Evolutionary conservation across 108 stramenopile species (phyloP), one percentile per base, ranked within the genome.

Genomic region (Nitzschia sp.): DNA sequence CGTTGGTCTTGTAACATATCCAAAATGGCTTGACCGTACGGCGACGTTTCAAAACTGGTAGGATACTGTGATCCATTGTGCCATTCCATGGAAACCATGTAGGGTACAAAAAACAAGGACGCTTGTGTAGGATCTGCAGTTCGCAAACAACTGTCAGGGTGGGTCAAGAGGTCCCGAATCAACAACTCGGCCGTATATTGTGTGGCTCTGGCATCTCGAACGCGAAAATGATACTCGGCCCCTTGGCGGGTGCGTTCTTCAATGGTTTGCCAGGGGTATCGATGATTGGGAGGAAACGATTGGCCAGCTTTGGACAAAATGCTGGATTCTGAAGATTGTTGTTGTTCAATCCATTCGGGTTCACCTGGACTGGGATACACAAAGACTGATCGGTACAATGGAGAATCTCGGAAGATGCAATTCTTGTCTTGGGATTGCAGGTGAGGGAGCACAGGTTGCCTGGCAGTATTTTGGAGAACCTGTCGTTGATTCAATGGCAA

Each of bases 331-430:
- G 29, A 1, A 34, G 29, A 34, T 34, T 34, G 29, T 34, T 34
- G 1, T 34, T 34, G 29, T 34, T 63, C 74, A 10, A 22, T 64
- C 69, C 69, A 80, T 52, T 73, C 78, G n/a, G 62, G 62, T 25
- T 70, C 69, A 17, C 79, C 75, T 8, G 71, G 75, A 37, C 53
- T 66, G 6, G 80, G 80, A 72, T 80, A 80, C 2, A 80, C 75
- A 56, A 60, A 80, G 12, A 80, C 63, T 9, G 73, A 75, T 72
- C 63, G 62, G 17, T 75, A 71, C 7, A 80, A 51, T 8, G 80
- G 55, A 7, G 80, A 80, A 52, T 76, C 75, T 53, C 59, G 65
- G 53, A 80, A 80, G 0, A 57, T 43, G 40, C 80, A 80, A 38
- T 68, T 25, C 0, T 15, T 26, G 52, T 79, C 67, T 8, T 61